These are phyloP conservation scores for Diaporthe vexans DNA, from an alignment of 2,329 filamentous ascomycete genomes.

Conservation along the genomic window DNA sequence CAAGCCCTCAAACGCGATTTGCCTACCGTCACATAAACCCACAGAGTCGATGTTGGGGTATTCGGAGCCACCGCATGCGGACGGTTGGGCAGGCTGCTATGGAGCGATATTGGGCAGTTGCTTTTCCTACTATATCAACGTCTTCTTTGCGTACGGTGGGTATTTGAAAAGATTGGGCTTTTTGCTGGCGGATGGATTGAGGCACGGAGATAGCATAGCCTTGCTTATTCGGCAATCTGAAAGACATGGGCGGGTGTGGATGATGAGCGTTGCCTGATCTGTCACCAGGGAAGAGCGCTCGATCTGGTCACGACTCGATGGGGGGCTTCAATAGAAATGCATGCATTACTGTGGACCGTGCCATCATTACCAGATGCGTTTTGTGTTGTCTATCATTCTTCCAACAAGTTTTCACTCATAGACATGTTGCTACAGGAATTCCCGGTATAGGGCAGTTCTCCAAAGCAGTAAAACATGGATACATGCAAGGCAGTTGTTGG, in stretches of 20 bases:
- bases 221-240: background rate
- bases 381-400: background rate
- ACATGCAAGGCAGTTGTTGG: background rate
- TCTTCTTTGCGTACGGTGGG: background rate
- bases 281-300: background rate
- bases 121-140: background rate
- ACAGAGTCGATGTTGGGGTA: background rate
- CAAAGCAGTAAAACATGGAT: background rate
- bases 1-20: background rate
- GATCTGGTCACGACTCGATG: background rate
- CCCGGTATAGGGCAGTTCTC: background rate
- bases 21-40: background rate
- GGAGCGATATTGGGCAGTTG: background rate
- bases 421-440: background rate
- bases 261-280: background rate
- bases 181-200: background rate
- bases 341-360: background rate
- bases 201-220: conserved; percentile 16
- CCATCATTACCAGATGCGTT: background rate
- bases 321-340: background rate
- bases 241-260: background rate
- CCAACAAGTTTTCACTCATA: background rate
- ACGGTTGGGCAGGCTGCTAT: background rate
- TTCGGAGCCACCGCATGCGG: background rate
- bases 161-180: background rate